These are phyloP conservation scores for Bryum argenteum DNA, from an alignment of 225 moss, liverwort and hornwort genomes.

Conservation along the genomic window DNA sequence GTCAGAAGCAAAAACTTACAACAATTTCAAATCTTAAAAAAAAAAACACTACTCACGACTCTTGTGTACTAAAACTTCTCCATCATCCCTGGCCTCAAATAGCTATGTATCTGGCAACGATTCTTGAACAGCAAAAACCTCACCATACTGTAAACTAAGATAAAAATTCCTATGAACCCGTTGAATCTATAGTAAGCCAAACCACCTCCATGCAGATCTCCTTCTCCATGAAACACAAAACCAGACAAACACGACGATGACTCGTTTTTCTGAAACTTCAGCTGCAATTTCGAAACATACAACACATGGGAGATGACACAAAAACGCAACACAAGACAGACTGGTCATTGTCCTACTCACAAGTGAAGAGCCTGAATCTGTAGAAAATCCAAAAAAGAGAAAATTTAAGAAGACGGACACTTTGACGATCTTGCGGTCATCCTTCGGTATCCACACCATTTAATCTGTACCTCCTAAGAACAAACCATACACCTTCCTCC, in stretches of 20 bases:
- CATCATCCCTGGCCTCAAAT: too few relatives aligned
- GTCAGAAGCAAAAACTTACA: too few relatives aligned
- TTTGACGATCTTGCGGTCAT: conserved; percentile 19
- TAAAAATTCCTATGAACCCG: too few relatives aligned
- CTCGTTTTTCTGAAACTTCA: background rate
- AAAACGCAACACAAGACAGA: conserved; percentile 14
- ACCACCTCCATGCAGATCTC: too few relatives aligned
- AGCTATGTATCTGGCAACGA: too few relatives aligned
- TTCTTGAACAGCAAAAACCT: too few relatives aligned
- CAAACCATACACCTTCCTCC: conserved; percentile 25
- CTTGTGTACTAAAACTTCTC: too few relatives aligned
- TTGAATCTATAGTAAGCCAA: too few relatives aligned
- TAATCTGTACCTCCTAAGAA: background rate
- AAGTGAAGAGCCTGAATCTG: conserved; percentile 9
- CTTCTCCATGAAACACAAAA: too few relatives aligned
- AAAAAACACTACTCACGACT: too few relatives aligned
- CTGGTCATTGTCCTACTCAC: conserved; percentile 11
- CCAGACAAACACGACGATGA: background rate
- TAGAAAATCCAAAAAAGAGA: background rate
- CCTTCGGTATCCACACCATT: conserved; percentile 30
- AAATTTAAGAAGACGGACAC: background rate
- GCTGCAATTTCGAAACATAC: conserved; percentile 18
- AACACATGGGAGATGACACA: conserved; percentile 20
- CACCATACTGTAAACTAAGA: too few relatives aligned
- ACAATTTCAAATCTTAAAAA: too few relatives aligned